These are phyloP conservation scores for Cladosporium colombiae DNA, from an alignment of 2,329 filamentous ascomycete genomes.

Conservation along the genomic window DNA sequence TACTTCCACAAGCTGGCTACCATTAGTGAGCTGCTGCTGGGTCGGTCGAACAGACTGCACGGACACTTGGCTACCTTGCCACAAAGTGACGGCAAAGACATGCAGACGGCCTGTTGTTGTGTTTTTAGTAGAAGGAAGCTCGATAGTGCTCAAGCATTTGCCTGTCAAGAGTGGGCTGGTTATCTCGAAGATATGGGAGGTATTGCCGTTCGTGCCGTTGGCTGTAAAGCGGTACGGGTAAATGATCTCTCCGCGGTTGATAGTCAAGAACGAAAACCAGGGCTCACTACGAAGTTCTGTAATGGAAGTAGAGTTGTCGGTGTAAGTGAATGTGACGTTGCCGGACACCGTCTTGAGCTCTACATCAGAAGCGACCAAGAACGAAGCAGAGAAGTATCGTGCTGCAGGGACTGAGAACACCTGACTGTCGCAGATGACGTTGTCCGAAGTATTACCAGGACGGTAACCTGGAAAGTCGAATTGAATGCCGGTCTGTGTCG, in stretches of 20 bases:
- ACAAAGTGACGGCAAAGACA: conserved; percentile 37
- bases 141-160: conserved; percentile 38
- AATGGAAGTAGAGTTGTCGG: conserved; percentile 39
- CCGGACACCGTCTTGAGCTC: conserved; percentile 42
- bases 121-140: conserved; percentile 35
- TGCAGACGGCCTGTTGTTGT: conserved; percentile 36
- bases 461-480: conserved; percentile 43
- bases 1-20: conserved; percentile 36
- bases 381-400: conserved; percentile 42
- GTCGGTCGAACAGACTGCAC: conserved; percentile 39
- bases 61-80: conserved; percentile 22
- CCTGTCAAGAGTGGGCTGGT: conserved; percentile 39
- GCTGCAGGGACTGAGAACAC: conserved; percentile 35
- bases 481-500: conserved; percentile 41
- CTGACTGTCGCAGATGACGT: conserved; percentile 43
- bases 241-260: conserved; percentile 43
- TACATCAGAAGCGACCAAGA: conserved; percentile 41
- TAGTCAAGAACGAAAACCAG: conserved; percentile 45
- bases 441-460: conserved; percentile 38
- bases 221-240: conserved; percentile 42
- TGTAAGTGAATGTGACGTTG: conserved; percentile 41
- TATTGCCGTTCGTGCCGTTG: conserved; percentile 30
- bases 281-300: conserved; percentile 39
- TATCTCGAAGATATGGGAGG: conserved; percentile 44
- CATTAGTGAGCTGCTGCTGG: conserved; percentile 37